Percentiles rank a stretch among this genome's conserved stretches.
phyloP scores from a whole-genome alignment of 1,139 yeast species.

The Tardiomyces digboiensis region DNA sequence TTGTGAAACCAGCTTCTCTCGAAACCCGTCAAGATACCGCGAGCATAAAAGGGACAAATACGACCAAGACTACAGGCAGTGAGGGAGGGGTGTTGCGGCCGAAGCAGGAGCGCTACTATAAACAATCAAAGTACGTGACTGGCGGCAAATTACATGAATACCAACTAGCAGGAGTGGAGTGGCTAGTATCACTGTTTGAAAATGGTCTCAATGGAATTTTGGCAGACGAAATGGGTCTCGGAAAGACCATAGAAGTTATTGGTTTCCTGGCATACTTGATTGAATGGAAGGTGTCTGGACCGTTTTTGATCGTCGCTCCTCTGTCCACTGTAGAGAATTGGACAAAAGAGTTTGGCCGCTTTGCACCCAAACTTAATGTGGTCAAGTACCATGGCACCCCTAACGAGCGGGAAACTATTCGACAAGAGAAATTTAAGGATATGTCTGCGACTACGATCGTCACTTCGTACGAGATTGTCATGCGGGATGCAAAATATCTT shows the following conservation, averaged over 20 bases:
- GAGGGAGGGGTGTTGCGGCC: constrained; percentile 1
- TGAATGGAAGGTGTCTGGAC: constrained; percentile 75
- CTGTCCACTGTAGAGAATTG: constrained; percentile 82
- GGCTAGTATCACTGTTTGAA: constrained; percentile 82
- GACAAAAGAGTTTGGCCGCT: constrained; percentile 58
- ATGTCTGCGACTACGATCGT: constrained; percentile 37
- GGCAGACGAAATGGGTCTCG: constrained; percentile 97
- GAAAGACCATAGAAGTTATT: constrained; percentile 85
- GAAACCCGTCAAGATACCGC: too few relatives aligned
- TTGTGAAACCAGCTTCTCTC: neutral
- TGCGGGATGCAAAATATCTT: constrained; percentile 52
- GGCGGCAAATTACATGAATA: constrained; percentile 72
- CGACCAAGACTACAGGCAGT: neutral
- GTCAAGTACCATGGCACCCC: constrained; percentile 61
- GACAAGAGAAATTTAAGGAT: constrained; percentile 27
- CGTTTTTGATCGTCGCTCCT: constrained; percentile 82
- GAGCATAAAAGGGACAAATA: too few relatives aligned
- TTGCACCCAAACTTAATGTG: constrained; percentile 59
- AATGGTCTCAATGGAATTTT: constrained; percentile 92
- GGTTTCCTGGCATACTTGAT: constrained; percentile 65
- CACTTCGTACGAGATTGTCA: constrained; percentile 75
- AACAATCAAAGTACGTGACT: constrained; percentile 57
- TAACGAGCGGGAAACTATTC: constrained; percentile 37
- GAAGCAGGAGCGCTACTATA: constrained; percentile 12
- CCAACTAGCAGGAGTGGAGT: constrained; percentile 83